Conservation (phyloP, 495 filamentous ascomycete species). For the Oidiodendron maius region DNA sequence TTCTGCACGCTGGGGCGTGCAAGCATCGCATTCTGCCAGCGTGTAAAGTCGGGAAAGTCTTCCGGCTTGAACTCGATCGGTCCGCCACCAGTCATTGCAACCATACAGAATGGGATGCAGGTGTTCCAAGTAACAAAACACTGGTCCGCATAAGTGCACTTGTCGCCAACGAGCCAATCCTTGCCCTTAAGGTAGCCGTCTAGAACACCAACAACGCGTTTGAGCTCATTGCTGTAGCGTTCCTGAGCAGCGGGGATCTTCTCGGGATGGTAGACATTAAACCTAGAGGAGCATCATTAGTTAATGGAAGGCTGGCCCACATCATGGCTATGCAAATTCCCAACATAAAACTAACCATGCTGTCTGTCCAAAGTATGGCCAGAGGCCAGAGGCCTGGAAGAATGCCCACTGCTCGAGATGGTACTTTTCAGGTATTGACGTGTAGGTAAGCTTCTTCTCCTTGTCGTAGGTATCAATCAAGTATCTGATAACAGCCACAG, state of each 20-base stretch:
- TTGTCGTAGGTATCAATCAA: constrained; percentile 67
- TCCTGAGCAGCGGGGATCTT: neutral
- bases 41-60: too few relatives aligned
- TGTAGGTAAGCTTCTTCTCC: constrained; percentile 51
- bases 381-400: constrained; percentile 47
- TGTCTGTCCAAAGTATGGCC: constrained; percentile 50
- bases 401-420: constrained; percentile 60
- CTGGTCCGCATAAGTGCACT: neutral
- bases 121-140: neutral
- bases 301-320: neutral
- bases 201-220: neutral
- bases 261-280: neutral
- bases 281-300: too few relatives aligned
- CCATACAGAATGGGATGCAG: too few relatives aligned
- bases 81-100: too few relatives aligned
- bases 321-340: neutral
- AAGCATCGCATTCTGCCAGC: too few relatives aligned
- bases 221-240: neutral
- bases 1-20: too few relatives aligned
- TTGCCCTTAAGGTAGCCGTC: neutral
- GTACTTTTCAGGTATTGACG: constrained; percentile 28
- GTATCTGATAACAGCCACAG: constrained; percentile 68
- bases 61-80: too few relatives aligned
- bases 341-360: neutral
- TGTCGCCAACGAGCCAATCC: neutral